phyloP scores from a whole-genome alignment of 2,329 filamentous ascomycete genomes.

The Sarocladiaceae sp. region DNA sequence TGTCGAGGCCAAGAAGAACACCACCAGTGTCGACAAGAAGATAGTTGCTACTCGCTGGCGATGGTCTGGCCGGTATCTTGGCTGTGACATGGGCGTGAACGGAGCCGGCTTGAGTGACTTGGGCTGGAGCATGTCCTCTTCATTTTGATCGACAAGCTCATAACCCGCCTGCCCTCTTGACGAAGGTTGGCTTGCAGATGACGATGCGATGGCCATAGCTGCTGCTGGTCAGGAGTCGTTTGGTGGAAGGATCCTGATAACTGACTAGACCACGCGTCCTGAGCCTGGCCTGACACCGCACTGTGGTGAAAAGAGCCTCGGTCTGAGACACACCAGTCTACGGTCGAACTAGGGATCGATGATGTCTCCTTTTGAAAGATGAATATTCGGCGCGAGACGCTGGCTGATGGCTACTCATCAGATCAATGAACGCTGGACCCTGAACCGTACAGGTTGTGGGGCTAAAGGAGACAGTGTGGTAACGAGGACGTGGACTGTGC shows the following conservation, averaged over 20 bases:
- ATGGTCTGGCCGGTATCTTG: slow-evolving; percentile 17
- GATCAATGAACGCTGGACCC: too few relatives aligned
- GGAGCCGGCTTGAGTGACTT: slow-evolving; percentile 1
- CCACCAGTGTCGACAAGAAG: slow-evolving; percentile 25
- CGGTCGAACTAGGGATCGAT: too few relatives aligned
- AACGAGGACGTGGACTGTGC: too few relatives aligned
- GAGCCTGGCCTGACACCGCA: too few relatives aligned
- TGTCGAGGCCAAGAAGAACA: slow-evolving; percentile 31
- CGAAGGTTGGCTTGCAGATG: background rate
- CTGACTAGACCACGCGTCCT: too few relatives aligned
- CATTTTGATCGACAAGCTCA: slow-evolving; percentile 5
- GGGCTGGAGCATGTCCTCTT: background rate
- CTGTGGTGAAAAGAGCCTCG: too few relatives aligned
- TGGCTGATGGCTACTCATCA: too few relatives aligned
- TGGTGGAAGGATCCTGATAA: background rate
- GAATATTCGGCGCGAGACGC: too few relatives aligned
- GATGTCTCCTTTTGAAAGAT: too few relatives aligned
- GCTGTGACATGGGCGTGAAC: background rate
- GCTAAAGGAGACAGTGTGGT: too few relatives aligned
- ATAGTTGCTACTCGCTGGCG: slow-evolving; percentile 24
- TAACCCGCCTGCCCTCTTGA: background rate
- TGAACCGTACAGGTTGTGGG: too few relatives aligned
- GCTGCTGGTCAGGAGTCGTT: background rate
- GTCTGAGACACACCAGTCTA: too few relatives aligned
- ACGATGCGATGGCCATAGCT: slow-evolving; percentile 6